phyloP scores from a whole-genome alignment of 768 basidiomycete genomes.

The Cystofilobasidium macerans region DNA sequence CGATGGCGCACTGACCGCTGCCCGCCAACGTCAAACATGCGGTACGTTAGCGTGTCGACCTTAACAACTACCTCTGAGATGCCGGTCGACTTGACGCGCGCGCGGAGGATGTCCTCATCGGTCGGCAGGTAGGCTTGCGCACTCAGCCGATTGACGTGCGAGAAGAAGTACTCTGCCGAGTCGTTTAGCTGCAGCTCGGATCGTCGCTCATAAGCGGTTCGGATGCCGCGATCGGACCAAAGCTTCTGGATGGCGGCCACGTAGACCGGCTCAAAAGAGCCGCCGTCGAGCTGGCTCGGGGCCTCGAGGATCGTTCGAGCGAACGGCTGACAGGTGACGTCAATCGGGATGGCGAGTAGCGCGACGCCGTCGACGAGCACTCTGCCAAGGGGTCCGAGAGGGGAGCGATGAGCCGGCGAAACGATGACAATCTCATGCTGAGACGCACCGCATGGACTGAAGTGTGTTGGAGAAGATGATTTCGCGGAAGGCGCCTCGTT shows the following conservation, averaged over 20 bases:
- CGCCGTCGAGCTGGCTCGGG: constrained; percentile 42
- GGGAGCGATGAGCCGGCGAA: background rate
- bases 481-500: constrained; percentile 9
- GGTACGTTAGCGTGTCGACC: constrained; percentile 51
- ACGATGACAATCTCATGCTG: background rate
- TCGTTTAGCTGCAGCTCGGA: constrained; percentile 66
- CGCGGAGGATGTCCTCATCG: constrained; percentile 38
- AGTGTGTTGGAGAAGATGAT: constrained; percentile 77
- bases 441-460: constrained; percentile 62
- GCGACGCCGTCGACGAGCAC: background rate
- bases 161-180: constrained; percentile 64
- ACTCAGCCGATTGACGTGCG: background rate
- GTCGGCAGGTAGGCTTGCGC: background rate
- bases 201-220: constrained; percentile 44
- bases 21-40: constrained; percentile 78
- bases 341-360: background rate
- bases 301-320: constrained; percentile 8
- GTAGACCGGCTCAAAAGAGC: constrained; percentile 36
- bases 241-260: background rate
- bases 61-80: constrained; percentile 63
- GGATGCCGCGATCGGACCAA: constrained; percentile 8
- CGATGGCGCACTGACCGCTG: constrained; percentile 62
- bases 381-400: background rate
- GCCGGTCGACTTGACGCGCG: constrained; percentile 76
- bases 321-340: background rate